phyloP scores from a whole-genome alignment of 1,284 basidiomycete genomes.

The Athelia sp. region DNA sequence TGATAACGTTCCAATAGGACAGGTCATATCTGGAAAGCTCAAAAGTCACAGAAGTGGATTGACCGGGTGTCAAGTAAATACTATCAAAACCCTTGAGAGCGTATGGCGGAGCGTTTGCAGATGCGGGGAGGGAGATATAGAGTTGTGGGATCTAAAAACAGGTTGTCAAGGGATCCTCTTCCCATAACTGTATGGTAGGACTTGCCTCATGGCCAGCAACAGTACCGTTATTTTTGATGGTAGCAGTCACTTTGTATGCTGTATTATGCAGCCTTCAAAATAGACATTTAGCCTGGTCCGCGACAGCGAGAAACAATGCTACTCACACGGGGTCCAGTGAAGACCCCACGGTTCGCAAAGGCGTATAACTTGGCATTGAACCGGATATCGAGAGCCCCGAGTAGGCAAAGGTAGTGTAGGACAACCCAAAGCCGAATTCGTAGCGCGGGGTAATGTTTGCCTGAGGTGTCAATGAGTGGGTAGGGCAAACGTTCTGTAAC shows the following conservation, averaged over 20 bases:
- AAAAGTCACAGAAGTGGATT: conserved; percentile 35
- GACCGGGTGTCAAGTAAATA: conserved; percentile 34
- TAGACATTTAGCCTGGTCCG: not conserved
- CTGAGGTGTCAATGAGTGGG: conserved; percentile 21
- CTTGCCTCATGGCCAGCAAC: conserved; percentile 44
- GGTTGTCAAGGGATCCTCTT: conserved; percentile 2
- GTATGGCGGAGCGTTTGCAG: conserved; percentile 36
- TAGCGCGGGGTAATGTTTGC: conserved; percentile 54
- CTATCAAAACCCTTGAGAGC: conserved; percentile 48
- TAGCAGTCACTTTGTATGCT: conserved; percentile 40
- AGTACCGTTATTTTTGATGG: conserved; percentile 38
- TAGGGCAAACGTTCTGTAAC: not conserved
- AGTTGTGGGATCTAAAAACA: conserved; percentile 41
- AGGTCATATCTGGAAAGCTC: conserved; percentile 37
- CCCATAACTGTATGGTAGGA: not conserved
- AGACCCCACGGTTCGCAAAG: conserved; percentile 37
- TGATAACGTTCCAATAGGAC: conserved; percentile 37
- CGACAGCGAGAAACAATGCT: not conserved
- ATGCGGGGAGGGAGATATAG: conserved; percentile 40
- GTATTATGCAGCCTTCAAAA: conserved; percentile 37
- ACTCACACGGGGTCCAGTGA: conserved; percentile 41
- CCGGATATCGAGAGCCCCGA: conserved; percentile 38
- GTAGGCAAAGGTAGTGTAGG: conserved; percentile 63
- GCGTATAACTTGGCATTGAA: conserved; percentile 31
- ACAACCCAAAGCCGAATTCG: conserved; percentile 68